A percentile compares a stretch with the other conserved stretches of the same genome.
phyloP scores from a whole-genome alignment of 768 basidiomycete genomes.

The Phlebiopsis gigantea region DNA sequence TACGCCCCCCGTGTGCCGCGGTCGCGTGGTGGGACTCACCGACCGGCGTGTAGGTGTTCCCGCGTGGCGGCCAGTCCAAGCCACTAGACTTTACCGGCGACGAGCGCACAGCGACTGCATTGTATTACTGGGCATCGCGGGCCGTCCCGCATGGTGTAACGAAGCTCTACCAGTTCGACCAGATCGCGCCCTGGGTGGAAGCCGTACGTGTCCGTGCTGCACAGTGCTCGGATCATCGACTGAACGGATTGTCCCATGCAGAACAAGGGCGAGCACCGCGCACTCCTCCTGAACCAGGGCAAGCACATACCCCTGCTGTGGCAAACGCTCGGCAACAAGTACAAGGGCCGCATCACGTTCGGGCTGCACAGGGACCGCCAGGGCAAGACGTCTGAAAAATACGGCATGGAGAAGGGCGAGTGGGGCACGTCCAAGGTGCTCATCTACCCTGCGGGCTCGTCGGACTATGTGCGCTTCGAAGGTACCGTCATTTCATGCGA shows the following conservation, averaged over 20 bases:
- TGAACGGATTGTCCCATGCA: conserved; percentile 15
- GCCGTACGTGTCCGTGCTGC: conserved; percentile 41
- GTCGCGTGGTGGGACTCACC: background rate
- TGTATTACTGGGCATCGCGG: conserved; percentile 73
- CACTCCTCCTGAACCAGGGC: conserved; percentile 69
- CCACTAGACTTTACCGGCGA: conserved; percentile 55
- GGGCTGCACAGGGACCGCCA: conserved; percentile 62
- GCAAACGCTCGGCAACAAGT: conserved; percentile 75
- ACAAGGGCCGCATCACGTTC: conserved; percentile 55
- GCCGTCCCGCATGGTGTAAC: conserved; percentile 70
- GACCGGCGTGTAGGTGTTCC: conserved; percentile 55
- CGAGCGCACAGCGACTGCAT: conserved; percentile 64
- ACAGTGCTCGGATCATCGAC: background rate
- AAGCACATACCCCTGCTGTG: conserved; percentile 74
- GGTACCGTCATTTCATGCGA: conserved; percentile 36
- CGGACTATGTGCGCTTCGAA: conserved; percentile 55
- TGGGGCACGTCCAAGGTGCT: conserved; percentile 58
- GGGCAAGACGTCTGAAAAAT: conserved; percentile 47
- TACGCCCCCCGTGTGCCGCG: conserved; percentile 22
- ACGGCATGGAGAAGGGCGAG: conserved; percentile 55
- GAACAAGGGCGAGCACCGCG: conserved; percentile 43
- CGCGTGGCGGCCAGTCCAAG: conserved; percentile 59
- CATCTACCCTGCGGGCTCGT: conserved; percentile 60
- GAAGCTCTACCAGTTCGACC: conserved; percentile 48
- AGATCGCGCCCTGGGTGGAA: conserved; percentile 63